Evolutionary conservation across 352 stramenopile genomes (phyloP).

Genomic region (Pythium volutum): DNA sequence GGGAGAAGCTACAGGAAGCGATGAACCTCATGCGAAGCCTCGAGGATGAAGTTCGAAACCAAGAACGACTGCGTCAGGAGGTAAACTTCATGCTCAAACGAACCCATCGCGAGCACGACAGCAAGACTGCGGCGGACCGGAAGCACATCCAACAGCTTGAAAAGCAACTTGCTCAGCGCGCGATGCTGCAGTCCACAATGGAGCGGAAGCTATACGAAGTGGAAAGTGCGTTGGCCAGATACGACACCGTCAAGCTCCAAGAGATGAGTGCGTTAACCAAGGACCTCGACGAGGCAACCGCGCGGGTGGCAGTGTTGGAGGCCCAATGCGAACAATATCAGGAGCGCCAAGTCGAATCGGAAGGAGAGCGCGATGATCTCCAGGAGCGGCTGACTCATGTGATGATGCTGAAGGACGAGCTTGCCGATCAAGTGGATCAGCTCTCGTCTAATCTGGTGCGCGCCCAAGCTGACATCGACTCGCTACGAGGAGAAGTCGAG

Average conservation of each 20-base stretch:
- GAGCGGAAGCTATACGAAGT: conserved; percentile 77
- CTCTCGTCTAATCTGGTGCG: conserved; percentile 21
- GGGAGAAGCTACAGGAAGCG: conserved; percentile 67
- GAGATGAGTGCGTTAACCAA: conserved; percentile 37
- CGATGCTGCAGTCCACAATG: conserved; percentile 54
- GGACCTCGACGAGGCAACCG: conserved; percentile 30
- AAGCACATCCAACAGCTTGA: conserved; percentile 74
- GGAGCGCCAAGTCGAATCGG: conserved; percentile 27
- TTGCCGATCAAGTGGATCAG: conserved; percentile 53
- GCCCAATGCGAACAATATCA: conserved; percentile 38
- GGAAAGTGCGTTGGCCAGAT: conserved; percentile 46
- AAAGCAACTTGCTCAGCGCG: conserved; percentile 67
- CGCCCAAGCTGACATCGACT: conserved; percentile 46
- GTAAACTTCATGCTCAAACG: conserved; percentile 71
- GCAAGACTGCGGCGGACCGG: conserved; percentile 47
- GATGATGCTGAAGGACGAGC: conserved; percentile 48
- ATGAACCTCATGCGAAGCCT: conserved; percentile 43
- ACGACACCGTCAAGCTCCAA: conserved; percentile 46
- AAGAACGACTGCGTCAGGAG: conserved; percentile 56
- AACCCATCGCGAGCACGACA: conserved; percentile 70
- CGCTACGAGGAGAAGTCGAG: conserved; percentile 58
- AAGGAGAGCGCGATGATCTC: conserved; percentile 35
- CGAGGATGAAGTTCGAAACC: conserved; percentile 62
- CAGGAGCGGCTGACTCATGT: conserved; percentile 30
- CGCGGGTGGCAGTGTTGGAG: conserved; percentile 32